A percentile compares a stretch with the other conserved stretches of the same genome.
These are phyloP conservation scores for Arthrobotrys sphaeroides DNA, from an alignment of 2,329 filamentous ascomycete genomes.

Conservation along the genomic window DNA sequence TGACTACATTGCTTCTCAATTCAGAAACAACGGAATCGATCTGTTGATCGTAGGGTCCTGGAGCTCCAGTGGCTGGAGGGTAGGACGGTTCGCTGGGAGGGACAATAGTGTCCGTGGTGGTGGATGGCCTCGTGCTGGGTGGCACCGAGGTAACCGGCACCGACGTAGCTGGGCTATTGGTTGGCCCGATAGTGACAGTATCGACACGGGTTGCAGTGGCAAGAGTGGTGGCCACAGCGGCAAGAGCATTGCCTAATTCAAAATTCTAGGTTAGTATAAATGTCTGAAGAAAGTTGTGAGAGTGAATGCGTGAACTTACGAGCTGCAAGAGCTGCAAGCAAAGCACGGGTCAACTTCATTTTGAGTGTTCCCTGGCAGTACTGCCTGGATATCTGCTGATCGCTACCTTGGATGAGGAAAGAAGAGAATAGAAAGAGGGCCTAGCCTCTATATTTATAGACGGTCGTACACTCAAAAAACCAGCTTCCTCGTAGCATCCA, in stretches of 20 bases:
- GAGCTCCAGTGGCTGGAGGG: conserved; percentile 38
- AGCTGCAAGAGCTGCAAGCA: conserved; percentile 37
- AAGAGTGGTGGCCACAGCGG: conserved; percentile 10
- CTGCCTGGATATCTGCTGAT: conserved; percentile 14
- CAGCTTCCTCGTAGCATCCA: background rate
- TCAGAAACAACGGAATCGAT: conserved; percentile 35
- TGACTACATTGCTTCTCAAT: conserved; percentile 36
- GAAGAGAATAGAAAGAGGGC: background rate
- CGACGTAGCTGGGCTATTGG: background rate
- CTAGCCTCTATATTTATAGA: conserved; percentile 34
- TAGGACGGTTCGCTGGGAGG: conserved; percentile 45
- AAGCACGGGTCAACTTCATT: conserved; percentile 28
- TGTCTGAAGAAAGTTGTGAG: background rate
- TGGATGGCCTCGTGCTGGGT: background rate
- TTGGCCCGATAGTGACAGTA: background rate
- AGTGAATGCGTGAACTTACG: conserved; percentile 5
- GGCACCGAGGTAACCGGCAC: background rate
- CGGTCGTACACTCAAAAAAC: background rate
- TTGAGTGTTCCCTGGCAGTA: conserved; percentile 1
- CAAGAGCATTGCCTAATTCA: conserved; percentile 1
- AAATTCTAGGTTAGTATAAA: conserved; percentile 9
- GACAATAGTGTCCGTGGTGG: conserved; percentile 7
- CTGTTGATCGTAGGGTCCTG: conserved; percentile 27
- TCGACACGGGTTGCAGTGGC: background rate
- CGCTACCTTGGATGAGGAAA: conserved; percentile 1